phyloP scores from a whole-genome alignment of 768 basidiomycete genomes.

The Leccinum incarnatum region DNA sequence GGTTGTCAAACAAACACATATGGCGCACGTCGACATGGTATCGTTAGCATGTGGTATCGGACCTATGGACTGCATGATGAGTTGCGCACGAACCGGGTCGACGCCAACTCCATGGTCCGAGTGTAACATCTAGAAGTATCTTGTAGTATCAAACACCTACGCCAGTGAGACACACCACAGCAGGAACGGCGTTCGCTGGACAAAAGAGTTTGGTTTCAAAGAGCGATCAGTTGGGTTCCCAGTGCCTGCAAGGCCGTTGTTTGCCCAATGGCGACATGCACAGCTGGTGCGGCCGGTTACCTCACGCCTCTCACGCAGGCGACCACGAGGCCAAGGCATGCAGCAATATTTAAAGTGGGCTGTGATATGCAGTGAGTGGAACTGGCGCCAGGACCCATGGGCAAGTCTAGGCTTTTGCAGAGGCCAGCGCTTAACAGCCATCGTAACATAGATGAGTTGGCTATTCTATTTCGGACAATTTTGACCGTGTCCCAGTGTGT shows the following conservation, averaged over 20 bases:
- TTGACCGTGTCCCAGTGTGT: neutral
- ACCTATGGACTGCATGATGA: neutral
- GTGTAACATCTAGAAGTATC: neutral
- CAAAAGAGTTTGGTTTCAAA: neutral
- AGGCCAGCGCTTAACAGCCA: neutral
- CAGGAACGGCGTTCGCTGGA: neutral
- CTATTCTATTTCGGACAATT: neutral
- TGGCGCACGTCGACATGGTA: neutral
- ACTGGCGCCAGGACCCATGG: neutral
- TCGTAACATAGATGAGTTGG: neutral
- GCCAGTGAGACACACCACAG: neutral
- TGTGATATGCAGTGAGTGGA: neutral
- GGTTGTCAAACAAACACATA: neutral
- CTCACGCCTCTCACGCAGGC: neutral
- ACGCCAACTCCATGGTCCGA: neutral
- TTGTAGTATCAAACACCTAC: neutral
- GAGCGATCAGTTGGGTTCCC: neutral
- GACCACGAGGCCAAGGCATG: neutral
- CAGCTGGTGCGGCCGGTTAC: neutral
- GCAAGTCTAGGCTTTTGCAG: neutral
- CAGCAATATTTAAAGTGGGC: neutral
- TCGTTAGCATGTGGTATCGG: neutral
- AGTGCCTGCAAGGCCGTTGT: neutral
- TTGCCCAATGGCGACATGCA: neutral
- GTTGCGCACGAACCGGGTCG: neutral